phyloP scores from a whole-genome alignment of 306 rosid species.

The Quercus gilva region DNA sequence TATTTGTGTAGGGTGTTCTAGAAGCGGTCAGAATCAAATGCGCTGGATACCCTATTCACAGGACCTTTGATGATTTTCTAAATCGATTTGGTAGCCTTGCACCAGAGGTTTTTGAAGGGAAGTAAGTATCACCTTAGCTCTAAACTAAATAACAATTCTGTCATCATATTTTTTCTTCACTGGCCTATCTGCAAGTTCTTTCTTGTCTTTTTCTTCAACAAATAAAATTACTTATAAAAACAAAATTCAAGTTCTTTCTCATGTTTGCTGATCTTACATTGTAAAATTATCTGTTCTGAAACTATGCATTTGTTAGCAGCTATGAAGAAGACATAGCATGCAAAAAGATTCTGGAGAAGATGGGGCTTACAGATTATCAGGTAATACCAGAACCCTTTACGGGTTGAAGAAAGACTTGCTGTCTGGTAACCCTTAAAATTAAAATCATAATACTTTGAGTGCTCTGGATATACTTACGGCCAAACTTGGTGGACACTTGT shows the following conservation, averaged over 20 bases:
- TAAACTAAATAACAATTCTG: not conserved
- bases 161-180: not conserved
- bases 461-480: not conserved
- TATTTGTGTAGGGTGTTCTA: constrained; percentile 78
- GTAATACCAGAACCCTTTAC: constrained; percentile 39
- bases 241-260: constrained; percentile 13
- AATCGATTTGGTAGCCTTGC: constrained; percentile 64
- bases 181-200: not conserved
- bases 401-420: constrained; percentile 4
- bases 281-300: constrained; percentile 23
- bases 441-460: constrained; percentile 10
- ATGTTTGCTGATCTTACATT: constrained; percentile 21
- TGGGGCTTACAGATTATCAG: constrained; percentile 77
- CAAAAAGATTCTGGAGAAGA: constrained; percentile 60
- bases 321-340: constrained; percentile 66
- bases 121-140: constrained; percentile 49
- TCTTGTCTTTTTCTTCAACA: too few species aligned
- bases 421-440: constrained; percentile 4
- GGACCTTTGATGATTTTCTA: constrained; percentile 66
- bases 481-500: not conserved
- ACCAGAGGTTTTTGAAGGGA: constrained; percentile 67
- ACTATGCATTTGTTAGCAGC: constrained; percentile 47
- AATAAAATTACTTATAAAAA: too few species aligned
- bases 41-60: constrained; percentile 89
- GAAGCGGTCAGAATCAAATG: constrained; percentile 95